Evolutionary conservation across 108 stramenopile genomes (phyloP).

Genomic region (Conticribra guillardii): DNA sequence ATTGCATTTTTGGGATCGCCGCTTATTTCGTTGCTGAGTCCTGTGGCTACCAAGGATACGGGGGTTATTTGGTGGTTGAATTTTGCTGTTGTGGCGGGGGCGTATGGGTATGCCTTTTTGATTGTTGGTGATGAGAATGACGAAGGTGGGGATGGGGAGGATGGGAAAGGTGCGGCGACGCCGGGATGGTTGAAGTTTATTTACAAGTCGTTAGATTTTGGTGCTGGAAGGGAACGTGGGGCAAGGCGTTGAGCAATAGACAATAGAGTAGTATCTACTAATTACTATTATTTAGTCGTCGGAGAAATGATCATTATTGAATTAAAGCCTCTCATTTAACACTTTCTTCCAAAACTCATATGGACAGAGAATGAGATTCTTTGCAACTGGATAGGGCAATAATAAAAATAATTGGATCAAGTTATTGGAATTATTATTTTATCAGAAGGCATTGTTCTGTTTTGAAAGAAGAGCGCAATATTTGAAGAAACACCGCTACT

Average conservation of each 20-base stretch:
- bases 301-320: no score
- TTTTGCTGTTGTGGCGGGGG: slow-evolving; percentile 72
- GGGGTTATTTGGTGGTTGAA: slow-evolving; percentile 88
- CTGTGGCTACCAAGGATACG: slow-evolving; percentile 91
- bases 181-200: slow-evolving; percentile 88
- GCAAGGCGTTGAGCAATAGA: slow-evolving; percentile 47
- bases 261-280: not conserved
- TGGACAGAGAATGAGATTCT: no score
- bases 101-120: slow-evolving; percentile 73
- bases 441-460: no score
- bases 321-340: no score
- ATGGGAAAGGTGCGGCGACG: slow-evolving; percentile 43
- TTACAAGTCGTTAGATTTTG: slow-evolving; percentile 90
- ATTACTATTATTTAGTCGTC: no score
- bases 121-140: slow-evolving; percentile 29
- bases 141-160: slow-evolving; percentile 46
- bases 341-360: no score
- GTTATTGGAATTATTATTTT: no score
- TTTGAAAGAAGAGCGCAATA: no score
- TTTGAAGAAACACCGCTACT: no score
- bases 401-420: no score
- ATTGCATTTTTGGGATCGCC: slow-evolving; percentile 95
- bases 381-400: no score
- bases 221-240: slow-evolving; percentile 85
- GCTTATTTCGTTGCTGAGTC: slow-evolving; percentile 80